Evolutionary conservation across 192 early-diverging fungal species (phyloP).

Genomic region (Umbelopsis isabellina): DNA sequence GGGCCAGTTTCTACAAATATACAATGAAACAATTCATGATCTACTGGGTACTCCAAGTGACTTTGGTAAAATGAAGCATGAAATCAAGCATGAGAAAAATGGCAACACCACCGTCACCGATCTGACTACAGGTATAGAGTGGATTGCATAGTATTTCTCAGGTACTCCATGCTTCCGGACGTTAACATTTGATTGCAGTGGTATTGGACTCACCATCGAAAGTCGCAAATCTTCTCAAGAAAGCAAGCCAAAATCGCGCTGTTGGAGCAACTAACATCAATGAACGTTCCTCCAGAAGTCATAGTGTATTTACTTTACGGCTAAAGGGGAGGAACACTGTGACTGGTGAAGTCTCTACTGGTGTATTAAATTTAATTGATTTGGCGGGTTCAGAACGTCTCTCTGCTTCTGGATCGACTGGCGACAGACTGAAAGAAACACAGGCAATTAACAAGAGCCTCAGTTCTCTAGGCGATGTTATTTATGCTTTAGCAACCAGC

Average conservation of each 20-base stretch:
- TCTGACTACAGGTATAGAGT: slow-evolving; percentile 55
- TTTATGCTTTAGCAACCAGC: slow-evolving; percentile 78
- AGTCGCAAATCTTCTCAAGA: slow-evolving; percentile 71
- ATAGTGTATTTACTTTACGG: slow-evolving; percentile 90
- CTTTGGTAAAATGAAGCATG: slow-evolving; percentile 68
- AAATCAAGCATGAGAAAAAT: slow-evolving; percentile 79
- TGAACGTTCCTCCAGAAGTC: slow-evolving; percentile 90
- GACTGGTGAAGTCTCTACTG: slow-evolving; percentile 73
- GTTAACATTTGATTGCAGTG: slow-evolving; percentile 39
- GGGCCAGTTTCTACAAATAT: slow-evolving; percentile 94
- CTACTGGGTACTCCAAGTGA: slow-evolving; percentile 57
- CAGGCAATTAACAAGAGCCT: slow-evolving; percentile 97
- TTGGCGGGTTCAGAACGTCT: slow-evolving; percentile 94
- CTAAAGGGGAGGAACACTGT: slow-evolving; percentile 73
- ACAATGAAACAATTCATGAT: slow-evolving; percentile 93
- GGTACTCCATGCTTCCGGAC: neutral
- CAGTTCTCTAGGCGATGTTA: slow-evolving; percentile 89
- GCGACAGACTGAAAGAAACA: slow-evolving; percentile 89
- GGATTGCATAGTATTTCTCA: neutral
- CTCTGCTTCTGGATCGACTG: slow-evolving; percentile 77
- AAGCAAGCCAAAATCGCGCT: slow-evolving; percentile 83
- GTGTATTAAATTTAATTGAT: slow-evolving; percentile 91
- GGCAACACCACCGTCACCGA: slow-evolving; percentile 85
- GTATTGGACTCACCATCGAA: slow-evolving; percentile 71
- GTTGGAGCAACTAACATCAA: slow-evolving; percentile 93